Evolutionary conservation across 164 flowering plant genomes (phyloP), one percentile per base, ranked within the genome.

Genomic region (Stephania cephalantha): DNA sequence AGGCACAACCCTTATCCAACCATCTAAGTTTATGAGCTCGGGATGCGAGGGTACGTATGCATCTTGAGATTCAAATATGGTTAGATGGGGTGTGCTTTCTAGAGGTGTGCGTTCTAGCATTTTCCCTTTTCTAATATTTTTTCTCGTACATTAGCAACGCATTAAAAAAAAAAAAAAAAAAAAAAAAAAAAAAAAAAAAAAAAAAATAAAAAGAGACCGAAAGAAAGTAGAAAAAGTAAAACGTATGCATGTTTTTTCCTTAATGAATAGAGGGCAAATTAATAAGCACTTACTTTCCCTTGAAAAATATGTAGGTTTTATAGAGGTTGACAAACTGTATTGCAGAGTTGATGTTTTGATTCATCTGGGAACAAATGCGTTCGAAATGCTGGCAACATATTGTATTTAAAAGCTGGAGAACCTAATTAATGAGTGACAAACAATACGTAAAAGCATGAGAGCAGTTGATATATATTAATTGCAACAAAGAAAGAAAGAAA

Each of bases 221-320:
- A 31, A 3, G 3, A 15, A 58, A 9, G n/a, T 15, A 15, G 15
- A 11, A 12, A 67, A 8, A 31, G 35, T 31, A 31, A 31, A 31
- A 31, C 35, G 1, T 31, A n/a, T n/a, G n/a, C n/a, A 31, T 31
- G 3, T 31, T 31, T 31, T 31, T 31, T 31, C 35, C 4, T 31
- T 1, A 31, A 31, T 69, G 6, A 69, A 45, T 35, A 35, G 3
- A 35, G 42, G 42, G 42, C 0, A 35, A 2, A 35, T 35, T n/a
- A n/a, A n/a, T n/a, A 15, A 10, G 15, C 12, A 50, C 90, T 0
- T 83, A 90, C 93, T 75, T 46, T 64, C 87, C 93, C 61, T 77
- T 66, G 78, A 86, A 88, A 82, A 88, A 88, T 74, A 87, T 71
- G 76, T 88, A 90, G 7, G 91, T 90, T 29, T 77, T 72, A 75